These are phyloP conservation scores for Allium fistulosum DNA, from an alignment of 106 monocot genomes.

Conservation along the genomic window DNA sequence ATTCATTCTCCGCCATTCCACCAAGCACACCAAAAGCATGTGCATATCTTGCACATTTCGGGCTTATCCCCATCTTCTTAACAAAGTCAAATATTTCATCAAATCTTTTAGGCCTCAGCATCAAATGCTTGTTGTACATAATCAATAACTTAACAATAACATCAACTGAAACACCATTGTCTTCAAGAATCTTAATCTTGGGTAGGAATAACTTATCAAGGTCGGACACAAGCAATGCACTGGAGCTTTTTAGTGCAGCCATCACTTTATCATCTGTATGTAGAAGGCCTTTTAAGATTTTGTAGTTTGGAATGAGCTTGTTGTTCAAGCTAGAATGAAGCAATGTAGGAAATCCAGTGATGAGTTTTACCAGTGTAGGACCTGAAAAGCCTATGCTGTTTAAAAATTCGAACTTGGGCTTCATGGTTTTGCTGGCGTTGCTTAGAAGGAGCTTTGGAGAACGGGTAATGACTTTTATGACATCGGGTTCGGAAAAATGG, in stretches of 20 bases:
- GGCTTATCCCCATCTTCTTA: constrained; percentile 16
- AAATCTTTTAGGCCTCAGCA: not conserved
- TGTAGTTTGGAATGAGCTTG: constrained; percentile 2
- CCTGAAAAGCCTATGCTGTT: constrained; percentile 15
- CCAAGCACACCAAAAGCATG: constrained; percentile 13
- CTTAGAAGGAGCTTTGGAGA: constrained; percentile 24
- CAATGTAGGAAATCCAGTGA: constrained; percentile 9
- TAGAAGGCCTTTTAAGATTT: constrained; percentile 11
- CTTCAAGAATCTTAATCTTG: constrained; percentile 7
- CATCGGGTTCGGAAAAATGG: constrained; percentile 25
- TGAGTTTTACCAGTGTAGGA: constrained; percentile 3
- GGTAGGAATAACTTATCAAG: constrained; percentile 2
- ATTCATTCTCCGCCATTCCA: not conserved
- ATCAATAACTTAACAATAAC: constrained; percentile 8
- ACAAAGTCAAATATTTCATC: not conserved
- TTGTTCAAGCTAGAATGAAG: constrained; percentile 14
- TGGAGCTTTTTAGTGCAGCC: constrained; percentile 2
- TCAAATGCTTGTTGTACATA: constrained; percentile 1
- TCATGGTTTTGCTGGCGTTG: constrained; percentile 18
- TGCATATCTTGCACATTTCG: constrained; percentile 13
- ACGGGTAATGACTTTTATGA: constrained; percentile 18
- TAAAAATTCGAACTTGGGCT: constrained; percentile 46
- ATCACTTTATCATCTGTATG: constrained; percentile 1
- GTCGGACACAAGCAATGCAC: constrained; percentile 6
- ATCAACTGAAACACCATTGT: constrained; percentile 7